Evolutionary conservation across 345 rosid genomes (phyloP).

Genomic region (Linum tenue): DNA sequence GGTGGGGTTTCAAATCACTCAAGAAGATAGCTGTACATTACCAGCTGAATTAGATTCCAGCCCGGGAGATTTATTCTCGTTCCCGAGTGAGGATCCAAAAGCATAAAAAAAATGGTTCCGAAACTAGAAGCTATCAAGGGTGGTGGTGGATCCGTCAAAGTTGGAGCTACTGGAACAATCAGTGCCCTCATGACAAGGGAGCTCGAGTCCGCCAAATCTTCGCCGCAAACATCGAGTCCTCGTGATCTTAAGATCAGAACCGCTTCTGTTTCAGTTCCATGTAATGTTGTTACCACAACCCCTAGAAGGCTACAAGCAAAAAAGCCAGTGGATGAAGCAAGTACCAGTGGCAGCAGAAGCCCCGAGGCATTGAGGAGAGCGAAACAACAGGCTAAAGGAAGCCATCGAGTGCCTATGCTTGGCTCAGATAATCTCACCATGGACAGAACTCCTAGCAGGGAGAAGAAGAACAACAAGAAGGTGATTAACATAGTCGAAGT

Average conservation of each 20-base stretch:
- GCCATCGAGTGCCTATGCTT: constrained; percentile 56
- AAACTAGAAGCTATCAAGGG: constrained; percentile 66
- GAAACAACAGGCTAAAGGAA: constrained; percentile 37
- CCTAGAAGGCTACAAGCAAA: constrained; percentile 47
- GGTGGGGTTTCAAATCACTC: too few species aligned
- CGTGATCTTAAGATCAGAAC: constrained; percentile 29
- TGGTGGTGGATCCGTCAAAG: constrained; percentile 78
- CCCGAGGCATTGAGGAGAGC: constrained; percentile 32
- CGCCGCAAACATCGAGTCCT: constrained; percentile 35
- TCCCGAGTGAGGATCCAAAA: not conserved
- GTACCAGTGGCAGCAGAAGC: constrained; percentile 49
- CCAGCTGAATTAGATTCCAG: too few species aligned
- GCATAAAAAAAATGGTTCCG: constrained; percentile 47
- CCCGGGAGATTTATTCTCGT: too few species aligned
- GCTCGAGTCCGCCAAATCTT: constrained; percentile 50
- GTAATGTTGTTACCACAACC: constrained; percentile 38
- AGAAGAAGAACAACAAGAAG: constrained; percentile 50
- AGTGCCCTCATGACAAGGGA: constrained; percentile 75
- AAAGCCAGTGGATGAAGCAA: constrained; percentile 66
- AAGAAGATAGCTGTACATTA: too few species aligned
- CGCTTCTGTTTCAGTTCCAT: constrained; percentile 41
- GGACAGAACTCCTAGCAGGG: constrained; percentile 53
- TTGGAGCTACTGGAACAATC: constrained; percentile 82
- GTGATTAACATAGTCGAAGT: constrained; percentile 59
- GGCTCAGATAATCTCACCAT: constrained; percentile 36